These are phyloP conservation scores for Jackrogersella minutella DNA, from an alignment of 495 filamentous ascomycete species.

Conservation along the genomic window DNA sequence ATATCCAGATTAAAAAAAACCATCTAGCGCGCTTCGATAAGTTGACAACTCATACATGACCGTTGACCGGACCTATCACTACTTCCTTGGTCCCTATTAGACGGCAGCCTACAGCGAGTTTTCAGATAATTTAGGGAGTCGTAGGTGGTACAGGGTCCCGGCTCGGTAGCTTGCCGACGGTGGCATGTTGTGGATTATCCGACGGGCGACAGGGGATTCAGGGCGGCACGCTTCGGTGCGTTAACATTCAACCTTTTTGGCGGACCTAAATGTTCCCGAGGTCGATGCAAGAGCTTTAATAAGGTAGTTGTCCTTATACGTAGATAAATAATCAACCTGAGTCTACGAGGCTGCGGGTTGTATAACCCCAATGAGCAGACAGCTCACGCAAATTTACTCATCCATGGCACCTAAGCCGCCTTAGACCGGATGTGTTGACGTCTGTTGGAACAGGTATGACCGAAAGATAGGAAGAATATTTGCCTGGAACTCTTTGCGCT, in stretches of 20 bases:
- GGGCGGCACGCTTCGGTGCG: slow-evolving; percentile 14
- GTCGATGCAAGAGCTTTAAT: too few relatives aligned
- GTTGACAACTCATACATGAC: slow-evolving; percentile 19
- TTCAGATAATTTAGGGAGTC: neutral
- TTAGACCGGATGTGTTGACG: too few relatives aligned
- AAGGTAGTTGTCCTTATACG: neutral
- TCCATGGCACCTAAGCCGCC: too few relatives aligned
- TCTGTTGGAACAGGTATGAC: neutral
- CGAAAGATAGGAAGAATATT: slow-evolving; percentile 5
- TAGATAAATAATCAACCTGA: neutral
- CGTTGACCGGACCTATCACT: slow-evolving; percentile 9
- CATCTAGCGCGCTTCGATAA: neutral
- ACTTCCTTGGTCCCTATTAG: neutral
- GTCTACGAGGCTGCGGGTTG: neutral
- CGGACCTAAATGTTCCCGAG: slow-evolving; percentile 1
- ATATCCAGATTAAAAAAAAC: slow-evolving; percentile 2
- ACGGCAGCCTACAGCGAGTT: slow-evolving; percentile 24
- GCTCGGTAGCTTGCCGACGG: slow-evolving; percentile 26
- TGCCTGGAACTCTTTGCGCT: slow-evolving; percentile 19
- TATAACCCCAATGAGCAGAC: too few relatives aligned
- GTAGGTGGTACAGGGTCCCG: slow-evolving; percentile 16
- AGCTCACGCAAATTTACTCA: too few relatives aligned
- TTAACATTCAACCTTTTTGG: neutral
- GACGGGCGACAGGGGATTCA: slow-evolving; percentile 2
- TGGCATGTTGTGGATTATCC: slow-evolving; percentile 10